Conservation (phyloP, 192 early-diverging fungal species). For the Backusella tuberculispora region DNA sequence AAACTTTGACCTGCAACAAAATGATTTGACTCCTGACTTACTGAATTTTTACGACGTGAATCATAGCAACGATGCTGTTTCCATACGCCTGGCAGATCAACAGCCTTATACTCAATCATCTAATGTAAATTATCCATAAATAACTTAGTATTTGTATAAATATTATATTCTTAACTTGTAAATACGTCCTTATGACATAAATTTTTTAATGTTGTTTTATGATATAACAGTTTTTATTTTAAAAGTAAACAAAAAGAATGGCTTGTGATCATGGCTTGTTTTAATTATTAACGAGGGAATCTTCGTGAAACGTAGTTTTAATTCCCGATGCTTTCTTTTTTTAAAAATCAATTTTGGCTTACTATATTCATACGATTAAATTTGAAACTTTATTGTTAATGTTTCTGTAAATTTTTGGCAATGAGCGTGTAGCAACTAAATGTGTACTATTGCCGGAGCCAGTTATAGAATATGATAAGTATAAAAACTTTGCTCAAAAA, state of each 20-base stretch:
- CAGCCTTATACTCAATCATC: neutral
- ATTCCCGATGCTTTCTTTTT: neutral
- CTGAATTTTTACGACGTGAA: conserved; percentile 7
- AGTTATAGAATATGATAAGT: no score
- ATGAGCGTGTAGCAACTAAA: no score
- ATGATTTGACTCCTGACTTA: neutral
- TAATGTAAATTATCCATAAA: conserved; percentile 6
- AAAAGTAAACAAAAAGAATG: neutral
- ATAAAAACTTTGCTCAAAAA: no score
- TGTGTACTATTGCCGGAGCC: no score
- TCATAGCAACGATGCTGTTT: conserved; percentile 7
- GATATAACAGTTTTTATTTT: neutral
- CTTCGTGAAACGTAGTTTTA: neutral
- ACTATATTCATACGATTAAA: neutral
- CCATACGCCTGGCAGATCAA: neutral
- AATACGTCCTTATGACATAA: neutral
- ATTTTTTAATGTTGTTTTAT: neutral
- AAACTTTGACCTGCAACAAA: neutral
- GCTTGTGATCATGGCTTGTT: neutral
- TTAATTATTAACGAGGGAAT: neutral
- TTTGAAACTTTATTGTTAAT: no score
- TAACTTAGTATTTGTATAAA: conserved; percentile 1
- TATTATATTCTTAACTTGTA: neutral
- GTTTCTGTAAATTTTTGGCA: neutral
- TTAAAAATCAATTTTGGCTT: neutral